Evolutionary conservation across 1,284 basidiomycete genomes (phyloP).

Genomic region (Neolentinus lepideus): DNA sequence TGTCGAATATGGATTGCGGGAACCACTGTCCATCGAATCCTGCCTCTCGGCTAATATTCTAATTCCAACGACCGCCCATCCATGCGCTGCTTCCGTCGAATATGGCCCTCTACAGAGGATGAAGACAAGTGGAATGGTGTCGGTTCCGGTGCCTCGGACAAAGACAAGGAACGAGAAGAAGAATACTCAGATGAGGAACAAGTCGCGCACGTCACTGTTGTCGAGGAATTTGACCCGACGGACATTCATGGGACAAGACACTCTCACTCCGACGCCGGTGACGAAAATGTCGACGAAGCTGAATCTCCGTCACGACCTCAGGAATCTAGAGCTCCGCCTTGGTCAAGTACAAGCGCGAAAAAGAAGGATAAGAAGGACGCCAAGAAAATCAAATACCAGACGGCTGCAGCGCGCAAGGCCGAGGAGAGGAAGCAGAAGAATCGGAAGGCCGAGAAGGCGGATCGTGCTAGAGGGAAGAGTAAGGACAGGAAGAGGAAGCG

Average conservation of each 20-base stretch:
- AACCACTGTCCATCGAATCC: too few species aligned
- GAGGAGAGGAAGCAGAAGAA: constrained; percentile 1
- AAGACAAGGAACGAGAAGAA: constrained; percentile 37
- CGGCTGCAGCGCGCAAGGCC: background rate
- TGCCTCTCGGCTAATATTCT: too few species aligned
- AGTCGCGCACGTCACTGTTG: constrained; percentile 75
- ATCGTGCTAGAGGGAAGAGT: background rate
- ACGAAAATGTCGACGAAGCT: constrained; percentile 4
- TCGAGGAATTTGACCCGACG: constrained; percentile 74
- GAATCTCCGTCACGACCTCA: background rate
- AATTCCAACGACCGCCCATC: too few species aligned
- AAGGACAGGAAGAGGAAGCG: background rate
- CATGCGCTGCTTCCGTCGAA: too few species aligned
- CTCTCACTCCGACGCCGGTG: constrained; percentile 10
- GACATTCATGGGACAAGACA: constrained; percentile 40
- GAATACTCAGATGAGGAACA: constrained; percentile 72
- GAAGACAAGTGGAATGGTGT: constrained; percentile 36
- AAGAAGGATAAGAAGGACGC: constrained; percentile 9
- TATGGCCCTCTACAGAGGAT: too few species aligned
- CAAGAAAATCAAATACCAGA: constrained; percentile 4
- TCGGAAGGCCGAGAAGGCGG: constrained; percentile 3
- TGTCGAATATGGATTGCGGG: too few species aligned
- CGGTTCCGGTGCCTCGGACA: constrained; percentile 12
- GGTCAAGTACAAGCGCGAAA: constrained; percentile 10
- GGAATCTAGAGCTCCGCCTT: constrained; percentile 2